Evolutionary conservation across 163 green algal genomes (phyloP).

Genomic region (Volvox carteri): DNA sequence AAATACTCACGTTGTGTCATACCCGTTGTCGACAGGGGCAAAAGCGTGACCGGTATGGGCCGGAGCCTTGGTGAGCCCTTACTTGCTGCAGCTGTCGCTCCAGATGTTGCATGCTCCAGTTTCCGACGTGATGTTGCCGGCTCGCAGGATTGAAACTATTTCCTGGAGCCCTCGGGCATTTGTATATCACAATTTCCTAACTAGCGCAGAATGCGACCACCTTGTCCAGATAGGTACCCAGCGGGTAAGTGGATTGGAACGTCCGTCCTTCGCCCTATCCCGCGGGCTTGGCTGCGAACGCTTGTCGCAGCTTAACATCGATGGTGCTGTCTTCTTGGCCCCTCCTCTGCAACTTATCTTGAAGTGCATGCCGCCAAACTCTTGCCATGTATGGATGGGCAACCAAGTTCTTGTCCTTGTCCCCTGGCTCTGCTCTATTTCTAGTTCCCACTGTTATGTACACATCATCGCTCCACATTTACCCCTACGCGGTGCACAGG

Average conservation of each 20-base stretch:
- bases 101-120: constrained; percentile 32
- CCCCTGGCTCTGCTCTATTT: no score
- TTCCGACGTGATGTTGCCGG: neutral
- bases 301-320: no score
- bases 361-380: no score
- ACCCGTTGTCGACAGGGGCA: neutral
- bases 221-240: constrained; percentile 59
- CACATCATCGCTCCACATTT: neutral
- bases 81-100: constrained; percentile 1
- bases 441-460: no score
- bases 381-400: no score
- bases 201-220: constrained; percentile 67
- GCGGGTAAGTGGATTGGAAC: constrained; percentile 58
- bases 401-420: no score
- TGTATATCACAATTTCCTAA: constrained; percentile 75
- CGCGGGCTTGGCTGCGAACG: no score
- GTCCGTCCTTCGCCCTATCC: no score
- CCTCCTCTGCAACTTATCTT: no score
- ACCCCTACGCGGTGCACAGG: no score
- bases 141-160: constrained; percentile 70
- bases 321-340: no score
- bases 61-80: constrained; percentile 10
- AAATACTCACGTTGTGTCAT: no score
- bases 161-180: constrained; percentile 69
- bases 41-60: constrained; percentile 5